Conservation (phyloP, 345 rosid genomes). For the Clausena lansium region DNA sequence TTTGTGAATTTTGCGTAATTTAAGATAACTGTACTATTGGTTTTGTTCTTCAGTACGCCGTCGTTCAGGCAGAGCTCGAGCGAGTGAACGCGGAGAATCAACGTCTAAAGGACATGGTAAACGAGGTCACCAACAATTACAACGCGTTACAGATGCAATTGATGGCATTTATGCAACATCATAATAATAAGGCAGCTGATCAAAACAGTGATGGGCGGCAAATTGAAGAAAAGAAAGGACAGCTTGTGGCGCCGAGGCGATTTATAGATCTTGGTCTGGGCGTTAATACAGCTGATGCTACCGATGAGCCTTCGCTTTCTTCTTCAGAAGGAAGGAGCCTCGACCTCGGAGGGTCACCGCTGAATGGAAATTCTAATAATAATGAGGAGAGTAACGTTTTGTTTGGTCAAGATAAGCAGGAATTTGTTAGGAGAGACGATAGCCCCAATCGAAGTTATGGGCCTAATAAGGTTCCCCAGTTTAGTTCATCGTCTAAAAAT, state of each 20-base stretch:
- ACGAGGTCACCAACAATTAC: conserved; percentile 47
- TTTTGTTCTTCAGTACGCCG: conserved; percentile 35
- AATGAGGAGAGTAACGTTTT: conserved; percentile 11
- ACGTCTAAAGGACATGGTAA: conserved; percentile 36
- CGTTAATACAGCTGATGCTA: conserved; percentile 14
- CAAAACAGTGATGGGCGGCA: conserved; percentile 12
- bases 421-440: conserved; percentile 29
- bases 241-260: conserved; percentile 34
- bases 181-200: conserved; percentile 5
- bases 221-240: conserved; percentile 23
- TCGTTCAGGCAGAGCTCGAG: conserved; percentile 48
- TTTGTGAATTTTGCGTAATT: neutral
- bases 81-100: conserved; percentile 52
- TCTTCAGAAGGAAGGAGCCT: conserved; percentile 49
- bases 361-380: conserved; percentile 5
- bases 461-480: conserved; percentile 43
- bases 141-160: conserved; percentile 45
- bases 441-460: conserved; percentile 44
- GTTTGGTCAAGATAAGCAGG: conserved; percentile 26
- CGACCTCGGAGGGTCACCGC: conserved; percentile 41
- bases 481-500: conserved; percentile 37
- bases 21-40: neutral
- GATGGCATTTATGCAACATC: conserved; percentile 32
- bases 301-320: conserved; percentile 43
- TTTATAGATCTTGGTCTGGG: conserved; percentile 57